These are phyloP conservation scores for Balansia obtecta DNA, from an alignment of 2,329 filamentous ascomycete species.

Conservation along the genomic window DNA sequence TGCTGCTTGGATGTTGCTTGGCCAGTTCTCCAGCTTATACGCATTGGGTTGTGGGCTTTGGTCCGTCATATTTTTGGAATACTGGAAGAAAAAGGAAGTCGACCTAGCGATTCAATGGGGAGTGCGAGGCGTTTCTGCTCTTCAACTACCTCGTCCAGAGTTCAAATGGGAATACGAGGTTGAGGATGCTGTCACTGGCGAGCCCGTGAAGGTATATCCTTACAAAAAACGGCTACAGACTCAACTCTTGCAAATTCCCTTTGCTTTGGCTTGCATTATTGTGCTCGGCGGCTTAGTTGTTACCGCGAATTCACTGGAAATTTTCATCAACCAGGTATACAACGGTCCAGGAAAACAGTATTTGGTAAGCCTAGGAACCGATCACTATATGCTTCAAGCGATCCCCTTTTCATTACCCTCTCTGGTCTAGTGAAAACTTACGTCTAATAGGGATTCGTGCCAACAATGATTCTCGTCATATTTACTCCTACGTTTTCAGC, in stretches of 20 bases:
- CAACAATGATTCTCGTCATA: constrained; percentile 75
- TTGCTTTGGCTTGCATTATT: constrained; percentile 60
- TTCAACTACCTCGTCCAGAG: constrained; percentile 65
- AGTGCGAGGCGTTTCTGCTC: constrained; percentile 69
- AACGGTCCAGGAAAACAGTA: constrained; percentile 76
- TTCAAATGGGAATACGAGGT: constrained; percentile 70
- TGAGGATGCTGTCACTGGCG: constrained; percentile 71
- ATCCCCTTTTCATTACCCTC: constrained; percentile 3
- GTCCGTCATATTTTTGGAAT: constrained; percentile 84
- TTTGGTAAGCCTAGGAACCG: constrained; percentile 41
- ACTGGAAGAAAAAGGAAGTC: constrained; percentile 87
- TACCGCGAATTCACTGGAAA: constrained; percentile 80
- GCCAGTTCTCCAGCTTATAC: constrained; percentile 73
- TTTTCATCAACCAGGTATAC: constrained; percentile 93
- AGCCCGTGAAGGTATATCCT: constrained; percentile 64
- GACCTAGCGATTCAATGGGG: constrained; percentile 84
- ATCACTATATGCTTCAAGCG: too few species aligned
- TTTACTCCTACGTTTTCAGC: constrained; percentile 67
- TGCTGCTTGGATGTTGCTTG: constrained; percentile 67
- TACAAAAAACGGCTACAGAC: constrained; percentile 60
- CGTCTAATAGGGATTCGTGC: constrained; percentile 58
- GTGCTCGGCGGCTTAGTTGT: constrained; percentile 74
- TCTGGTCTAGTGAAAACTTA: background rate
- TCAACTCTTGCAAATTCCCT: constrained; percentile 74
- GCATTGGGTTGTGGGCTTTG: constrained; percentile 70